Evolutionary conservation across 495 filamentous ascomycete genomes (phyloP), one percentile per base, ranked within the genome.

Genomic region (Copromyces sp.): DNA sequence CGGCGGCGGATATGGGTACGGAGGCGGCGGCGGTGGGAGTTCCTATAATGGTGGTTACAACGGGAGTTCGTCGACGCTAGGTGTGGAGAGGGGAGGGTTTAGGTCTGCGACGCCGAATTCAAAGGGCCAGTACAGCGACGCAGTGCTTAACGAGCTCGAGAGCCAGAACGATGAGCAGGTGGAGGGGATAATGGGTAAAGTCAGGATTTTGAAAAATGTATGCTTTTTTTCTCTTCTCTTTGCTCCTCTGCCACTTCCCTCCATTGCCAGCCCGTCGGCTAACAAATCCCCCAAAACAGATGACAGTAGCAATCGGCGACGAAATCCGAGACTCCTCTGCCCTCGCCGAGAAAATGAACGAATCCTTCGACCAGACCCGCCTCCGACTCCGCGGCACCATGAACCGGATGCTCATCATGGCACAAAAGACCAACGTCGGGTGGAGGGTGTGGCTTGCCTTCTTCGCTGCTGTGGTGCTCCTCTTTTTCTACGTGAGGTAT

Each of bases 401-500:
- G 95, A 97, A 93, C 77, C 86, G 94, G 39, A 99, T 99, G 95
- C 83, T 98, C 72, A 80, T 94, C 72, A 98, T 99, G 95, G 96
- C 95, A 5, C 90, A 97, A 83, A 85, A 89, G 77, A 96, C 94
- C 14, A 96, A 96, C 4, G 90, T 99, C 38, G 92, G 94, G 73
- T 99, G 95, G 95, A 92, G 88, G 82, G 92, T 94, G 37, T 99
- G 96, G 95, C 78, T 96, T 68, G 86, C 81, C 24, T 98, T 99
- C 82, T 96, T 99, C 77, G 82, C 86, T 40, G 90, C 89, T 4
- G 93, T 99, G 29, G 88, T 90, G 71, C 75, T 93, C 17, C 73
- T 97, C 69, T 99, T 99, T 82, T 86, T 89, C 73, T 99, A 92
- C 77, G 95, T 99, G 71, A 97, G 95, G 94, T 61, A 61, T 61